These are phyloP conservation scores for Lyophyllum semitale DNA, from an alignment of 768 basidiomycete genomes.

Conservation along the genomic window DNA sequence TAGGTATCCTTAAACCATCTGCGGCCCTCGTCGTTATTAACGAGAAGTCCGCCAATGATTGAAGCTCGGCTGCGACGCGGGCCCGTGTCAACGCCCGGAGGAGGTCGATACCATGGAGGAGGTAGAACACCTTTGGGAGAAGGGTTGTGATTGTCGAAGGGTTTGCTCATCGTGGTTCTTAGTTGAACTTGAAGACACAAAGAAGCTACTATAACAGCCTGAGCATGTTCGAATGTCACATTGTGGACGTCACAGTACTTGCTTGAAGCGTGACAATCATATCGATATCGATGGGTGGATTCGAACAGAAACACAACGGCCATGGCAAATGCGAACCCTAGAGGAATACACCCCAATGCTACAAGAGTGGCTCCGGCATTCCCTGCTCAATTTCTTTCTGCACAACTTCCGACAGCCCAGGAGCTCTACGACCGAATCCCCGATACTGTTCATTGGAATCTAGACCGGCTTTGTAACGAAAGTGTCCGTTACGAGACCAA, in stretches of 20 bases:
- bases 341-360: not conserved
- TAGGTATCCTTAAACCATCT: conserved; percentile 18
- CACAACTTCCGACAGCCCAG: not conserved
- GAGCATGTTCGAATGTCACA: no score
- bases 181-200: no score
- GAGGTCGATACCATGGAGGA: conserved; percentile 16
- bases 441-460: not conserved
- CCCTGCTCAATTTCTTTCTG: not conserved
- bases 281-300: no score
- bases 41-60: conserved; percentile 17
- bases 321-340: no score
- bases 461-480: not conserved
- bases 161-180: no score
- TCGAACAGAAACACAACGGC: no score
- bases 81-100: conserved; percentile 13
- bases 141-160: no score
- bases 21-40: conserved; percentile 18
- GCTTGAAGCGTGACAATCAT: no score
- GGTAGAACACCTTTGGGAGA: not conserved
- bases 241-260: no score
- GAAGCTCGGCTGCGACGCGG: conserved; percentile 1
- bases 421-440: not conserved
- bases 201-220: no score
- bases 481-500: not conserved
- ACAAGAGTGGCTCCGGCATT: not conserved